Evolutionary conservation across 305 asterid genomes (phyloP), one percentile per base, ranked within the genome.

Genomic region (Plantago lanceolata): DNA sequence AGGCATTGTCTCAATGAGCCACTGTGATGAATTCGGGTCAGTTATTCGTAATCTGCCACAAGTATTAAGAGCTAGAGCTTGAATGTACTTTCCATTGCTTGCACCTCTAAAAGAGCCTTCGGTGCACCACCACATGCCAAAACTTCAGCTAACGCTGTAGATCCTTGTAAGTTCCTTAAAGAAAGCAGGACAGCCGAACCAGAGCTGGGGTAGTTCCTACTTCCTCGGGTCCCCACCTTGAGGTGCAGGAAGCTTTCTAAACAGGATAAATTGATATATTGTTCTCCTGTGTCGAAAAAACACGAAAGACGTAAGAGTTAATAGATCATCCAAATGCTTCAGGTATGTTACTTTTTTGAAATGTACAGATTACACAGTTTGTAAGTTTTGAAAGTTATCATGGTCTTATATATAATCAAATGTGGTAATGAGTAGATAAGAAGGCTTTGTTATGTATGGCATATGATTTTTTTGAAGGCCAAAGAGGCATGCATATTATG

Each of bases 121-220:
- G 89, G 85, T 6, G 94, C 84, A 6, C 94, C 96, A 1, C 96
- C 96, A 21, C 96, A 85, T 0, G 85, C 75, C 68, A 88, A 48
- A 35, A 85, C 86, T 31, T 85, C 88, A 11, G 37, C 59, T 5
- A 9, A 13, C 59, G 35, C 24, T n/a, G 14, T 29, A 19, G 80
- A 79, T 55, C 57, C 71, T 0, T 17, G 44, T 1, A 33, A 19
- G 48, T 28, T 63, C 72, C 31, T 77, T 18, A 84, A 28, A 0
- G 88, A 88, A 9, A 84, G 82, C 63, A 84, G 63, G 48, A 81
- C 81, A 0, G 87, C 81, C 0, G 87, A 84, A 3, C 87, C 85
- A 0, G 80, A 37, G 47, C 87, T 84, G 26, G 88, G 90, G 67
- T 81, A 84, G 3, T 66, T 79, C 57, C 90, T 81, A 84, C 2